phyloP scores from a whole-genome alignment of 1,139 yeast species.

The Protomyces arabidopsidicola region DNA sequence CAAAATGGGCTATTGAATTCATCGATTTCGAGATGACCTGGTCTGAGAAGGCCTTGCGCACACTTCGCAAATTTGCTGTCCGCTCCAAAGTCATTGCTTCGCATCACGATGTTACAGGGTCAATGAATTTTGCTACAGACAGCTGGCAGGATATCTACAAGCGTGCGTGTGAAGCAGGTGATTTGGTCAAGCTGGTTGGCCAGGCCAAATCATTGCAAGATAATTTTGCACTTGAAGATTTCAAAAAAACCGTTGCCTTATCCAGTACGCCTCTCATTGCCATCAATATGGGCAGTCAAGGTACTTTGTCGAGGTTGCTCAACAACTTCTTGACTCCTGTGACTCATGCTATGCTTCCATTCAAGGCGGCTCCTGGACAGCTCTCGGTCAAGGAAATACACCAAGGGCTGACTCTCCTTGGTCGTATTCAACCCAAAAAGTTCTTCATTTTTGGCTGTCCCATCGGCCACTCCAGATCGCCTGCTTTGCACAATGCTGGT shows the following conservation, averaged over 20 bases:
- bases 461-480: constrained; percentile 80
- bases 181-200: constrained; percentile 80
- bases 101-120: constrained; percentile 66
- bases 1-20: constrained; percentile 55
- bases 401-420: constrained; percentile 55
- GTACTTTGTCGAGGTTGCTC: constrained; percentile 73
- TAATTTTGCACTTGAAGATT: constrained; percentile 64
- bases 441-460: constrained; percentile 82
- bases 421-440: constrained; percentile 51
- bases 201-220: constrained; percentile 60
- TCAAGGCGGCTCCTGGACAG: constrained; percentile 75
- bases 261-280: constrained; percentile 63
- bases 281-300: constrained; percentile 71
- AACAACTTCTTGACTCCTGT: constrained; percentile 78
- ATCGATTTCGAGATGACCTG: constrained; percentile 52
- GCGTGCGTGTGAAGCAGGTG: constrained; percentile 63
- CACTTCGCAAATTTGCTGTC: constrained; percentile 49
- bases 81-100: constrained; percentile 75
- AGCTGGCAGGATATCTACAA: constrained; percentile 72
- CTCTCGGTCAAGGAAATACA: constrained; percentile 55
- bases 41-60: constrained; percentile 45
- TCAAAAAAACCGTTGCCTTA: constrained; percentile 45
- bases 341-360: constrained; percentile 61
- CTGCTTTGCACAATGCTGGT: constrained; percentile 73
- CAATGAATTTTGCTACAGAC: constrained; percentile 57